Percentiles rank a stretch among this genome's conserved stretches.
Evolutionary conservation across 345 rosid species (phyloP).

Genomic region (Anastatica hierochuntica): DNA sequence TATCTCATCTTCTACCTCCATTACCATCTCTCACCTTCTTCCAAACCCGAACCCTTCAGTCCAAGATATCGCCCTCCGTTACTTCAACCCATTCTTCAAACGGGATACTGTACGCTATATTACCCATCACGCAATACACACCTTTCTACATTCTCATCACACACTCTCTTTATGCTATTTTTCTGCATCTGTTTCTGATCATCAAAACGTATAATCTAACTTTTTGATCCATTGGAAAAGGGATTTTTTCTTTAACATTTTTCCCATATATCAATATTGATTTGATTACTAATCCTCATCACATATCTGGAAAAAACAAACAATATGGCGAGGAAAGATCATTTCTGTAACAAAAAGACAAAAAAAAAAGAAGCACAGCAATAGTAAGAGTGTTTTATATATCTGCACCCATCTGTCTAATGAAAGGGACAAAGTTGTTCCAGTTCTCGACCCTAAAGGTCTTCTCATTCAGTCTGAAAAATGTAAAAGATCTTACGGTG

Average conservation of each 20-base stretch:
- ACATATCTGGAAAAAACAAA: slow-evolving; percentile 27
- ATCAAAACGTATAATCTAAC: slow-evolving; percentile 8
- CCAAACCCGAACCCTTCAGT: too few species aligned
- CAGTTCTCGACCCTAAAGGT: slow-evolving; percentile 51
- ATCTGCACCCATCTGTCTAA: slow-evolving; percentile 49
- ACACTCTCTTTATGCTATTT: too few species aligned
- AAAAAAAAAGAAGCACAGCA: slow-evolving; percentile 2
- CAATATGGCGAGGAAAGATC: slow-evolving; percentile 32
- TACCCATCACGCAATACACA: too few species aligned
- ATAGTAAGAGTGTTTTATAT: slow-evolving; percentile 23
- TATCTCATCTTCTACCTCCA: too few species aligned
- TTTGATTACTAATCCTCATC: slow-evolving; percentile 27
- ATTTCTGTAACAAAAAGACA: slow-evolving; percentile 24
- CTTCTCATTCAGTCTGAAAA: slow-evolving; percentile 51
- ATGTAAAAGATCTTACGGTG: slow-evolving; percentile 52
- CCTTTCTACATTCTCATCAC: too few species aligned
- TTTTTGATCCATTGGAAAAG: slow-evolving; percentile 6
- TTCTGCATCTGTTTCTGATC: too few species aligned
- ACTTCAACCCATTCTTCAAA: too few species aligned
- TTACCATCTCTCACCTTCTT: too few species aligned
- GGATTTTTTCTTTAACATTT: too few species aligned
- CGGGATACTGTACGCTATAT: too few species aligned
- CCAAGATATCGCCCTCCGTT: too few species aligned
- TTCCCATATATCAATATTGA: slow-evolving; percentile 14
- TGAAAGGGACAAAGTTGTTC: slow-evolving; percentile 62